Conservation (phyloP, 306 rosid species). For the Lupinus albus region DNA sequence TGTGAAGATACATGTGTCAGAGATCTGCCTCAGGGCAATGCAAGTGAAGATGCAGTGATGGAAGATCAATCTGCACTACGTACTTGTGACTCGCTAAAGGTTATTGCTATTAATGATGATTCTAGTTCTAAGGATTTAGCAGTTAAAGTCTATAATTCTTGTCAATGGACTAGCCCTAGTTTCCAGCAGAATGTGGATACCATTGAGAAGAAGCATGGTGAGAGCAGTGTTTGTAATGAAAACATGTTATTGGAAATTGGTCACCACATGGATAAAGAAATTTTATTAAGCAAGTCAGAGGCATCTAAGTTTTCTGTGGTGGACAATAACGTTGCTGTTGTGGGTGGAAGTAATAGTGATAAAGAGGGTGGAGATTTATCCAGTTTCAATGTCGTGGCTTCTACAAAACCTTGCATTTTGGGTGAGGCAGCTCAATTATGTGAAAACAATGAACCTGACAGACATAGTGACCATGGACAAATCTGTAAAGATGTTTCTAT, state of each 20-base stretch:
- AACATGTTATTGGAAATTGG: conserved; percentile 43
- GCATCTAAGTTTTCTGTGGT: conserved; percentile 41
- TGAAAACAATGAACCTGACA: conserved; percentile 38
- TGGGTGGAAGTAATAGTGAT: conserved; percentile 41
- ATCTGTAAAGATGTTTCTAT: conserved; percentile 43
- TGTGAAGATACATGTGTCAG: conserved; percentile 45
- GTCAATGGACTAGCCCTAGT: conserved; percentile 41
- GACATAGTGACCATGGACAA: conserved; percentile 35
- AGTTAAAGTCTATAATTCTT: conserved; percentile 42
- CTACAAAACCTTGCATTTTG: conserved; percentile 48
- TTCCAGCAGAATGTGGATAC: conserved; percentile 46
- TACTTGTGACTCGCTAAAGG: conserved; percentile 38
- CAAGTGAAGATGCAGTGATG: conserved; percentile 45
- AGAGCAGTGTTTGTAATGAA: conserved; percentile 39
- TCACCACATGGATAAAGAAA: conserved; percentile 46
- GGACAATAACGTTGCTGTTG: conserved; percentile 40
- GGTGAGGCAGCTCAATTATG: conserved; percentile 52
- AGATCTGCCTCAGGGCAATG: conserved; percentile 41
- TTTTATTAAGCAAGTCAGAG: conserved; percentile 45
- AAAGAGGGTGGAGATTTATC: conserved; percentile 42
- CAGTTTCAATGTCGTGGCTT: conserved; percentile 32
- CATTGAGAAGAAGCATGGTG: conserved; percentile 40
- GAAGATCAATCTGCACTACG: conserved; percentile 48
- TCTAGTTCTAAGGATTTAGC: conserved; percentile 42
- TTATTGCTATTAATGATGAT: conserved; percentile 45